A percentile compares a stretch with the other conserved stretches of the same genome.
Conservation (phyloP, 345 rosid species). For the Eucalyptus cloeziana region DNA sequence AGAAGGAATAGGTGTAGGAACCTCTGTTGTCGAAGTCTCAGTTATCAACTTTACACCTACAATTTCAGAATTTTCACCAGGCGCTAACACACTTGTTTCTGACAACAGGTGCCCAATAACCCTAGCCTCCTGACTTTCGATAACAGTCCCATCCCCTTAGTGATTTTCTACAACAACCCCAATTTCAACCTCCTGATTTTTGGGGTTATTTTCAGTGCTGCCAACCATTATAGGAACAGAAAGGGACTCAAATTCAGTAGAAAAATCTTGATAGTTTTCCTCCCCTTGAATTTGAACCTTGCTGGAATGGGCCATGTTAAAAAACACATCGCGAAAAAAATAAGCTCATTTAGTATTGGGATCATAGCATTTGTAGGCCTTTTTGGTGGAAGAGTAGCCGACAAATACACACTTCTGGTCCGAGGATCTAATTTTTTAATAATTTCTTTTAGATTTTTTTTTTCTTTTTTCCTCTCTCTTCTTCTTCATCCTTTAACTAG, state of each 20-base stretch:
- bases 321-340: not conserved
- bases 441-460: too few species aligned
- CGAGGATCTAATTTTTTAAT: too few species aligned
- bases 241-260: rapidly evolving
- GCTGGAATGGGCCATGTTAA: not conserved
- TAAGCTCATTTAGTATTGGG: not conserved
- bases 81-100: not conserved
- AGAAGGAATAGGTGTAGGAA: not conserved
- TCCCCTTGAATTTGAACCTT: not conserved
- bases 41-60: not conserved
- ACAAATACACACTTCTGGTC: not conserved
- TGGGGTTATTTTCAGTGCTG: not conserved
- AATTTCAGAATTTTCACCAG: not conserved
- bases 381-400: not conserved
- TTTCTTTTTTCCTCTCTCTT: too few species aligned
- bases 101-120: not conserved
- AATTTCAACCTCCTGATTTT: too few species aligned
- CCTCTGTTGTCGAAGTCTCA: not conserved
- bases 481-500: too few species aligned
- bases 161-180: too few species aligned
- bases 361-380: not conserved
- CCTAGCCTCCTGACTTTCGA: not conserved
- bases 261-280: not conserved
- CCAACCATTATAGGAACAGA: not conserved
- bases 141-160: not conserved